Conservation (phyloP, 2,329 filamentous ascomycete genomes). For the Cladophialophora exuberans region DNA sequence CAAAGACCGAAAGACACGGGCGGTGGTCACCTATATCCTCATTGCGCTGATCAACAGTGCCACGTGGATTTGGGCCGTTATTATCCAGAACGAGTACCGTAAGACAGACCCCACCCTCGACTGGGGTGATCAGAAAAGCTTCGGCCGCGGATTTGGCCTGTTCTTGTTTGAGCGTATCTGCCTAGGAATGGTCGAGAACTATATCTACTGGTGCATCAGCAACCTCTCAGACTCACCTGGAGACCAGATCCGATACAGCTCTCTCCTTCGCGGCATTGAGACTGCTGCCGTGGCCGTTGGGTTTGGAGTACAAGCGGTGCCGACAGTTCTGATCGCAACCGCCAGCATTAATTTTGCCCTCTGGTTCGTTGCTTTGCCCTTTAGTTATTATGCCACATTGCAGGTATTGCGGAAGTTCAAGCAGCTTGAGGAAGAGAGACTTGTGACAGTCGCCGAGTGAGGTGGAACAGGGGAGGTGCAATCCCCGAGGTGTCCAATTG, state of each 20-base stretch:
- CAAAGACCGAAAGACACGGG: constrained; percentile 45
- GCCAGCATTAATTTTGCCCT: constrained; percentile 49
- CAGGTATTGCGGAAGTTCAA: constrained; percentile 47
- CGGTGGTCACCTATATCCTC: constrained; percentile 44
- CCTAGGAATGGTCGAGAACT: constrained; percentile 48
- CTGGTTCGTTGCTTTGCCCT: constrained; percentile 48
- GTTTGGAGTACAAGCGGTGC: constrained; percentile 51
- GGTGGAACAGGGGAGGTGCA: too few relatives aligned
- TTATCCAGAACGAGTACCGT: constrained; percentile 53
- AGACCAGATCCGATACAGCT: constrained; percentile 51
- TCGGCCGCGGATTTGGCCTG: constrained; percentile 49
- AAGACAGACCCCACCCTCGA: constrained; percentile 48
- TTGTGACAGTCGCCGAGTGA: too few relatives aligned
- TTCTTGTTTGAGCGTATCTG: constrained; percentile 48
- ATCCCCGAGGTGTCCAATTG: too few relatives aligned
- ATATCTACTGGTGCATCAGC: constrained; percentile 53
- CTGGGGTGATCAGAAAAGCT: constrained; percentile 45
- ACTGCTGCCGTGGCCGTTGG: constrained; percentile 47
- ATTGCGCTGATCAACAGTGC: constrained; percentile 49
- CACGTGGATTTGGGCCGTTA: constrained; percentile 54
- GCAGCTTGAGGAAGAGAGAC: constrained; percentile 33
- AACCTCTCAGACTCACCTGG: constrained; percentile 50
- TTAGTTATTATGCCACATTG: constrained; percentile 50
- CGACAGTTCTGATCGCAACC: constrained; percentile 48
- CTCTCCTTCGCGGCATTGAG: constrained; percentile 48